These are phyloP conservation scores for Alternaria conjuncta DNA, from an alignment of 2,329 filamentous ascomycete genomes.

Conservation along the genomic window DNA sequence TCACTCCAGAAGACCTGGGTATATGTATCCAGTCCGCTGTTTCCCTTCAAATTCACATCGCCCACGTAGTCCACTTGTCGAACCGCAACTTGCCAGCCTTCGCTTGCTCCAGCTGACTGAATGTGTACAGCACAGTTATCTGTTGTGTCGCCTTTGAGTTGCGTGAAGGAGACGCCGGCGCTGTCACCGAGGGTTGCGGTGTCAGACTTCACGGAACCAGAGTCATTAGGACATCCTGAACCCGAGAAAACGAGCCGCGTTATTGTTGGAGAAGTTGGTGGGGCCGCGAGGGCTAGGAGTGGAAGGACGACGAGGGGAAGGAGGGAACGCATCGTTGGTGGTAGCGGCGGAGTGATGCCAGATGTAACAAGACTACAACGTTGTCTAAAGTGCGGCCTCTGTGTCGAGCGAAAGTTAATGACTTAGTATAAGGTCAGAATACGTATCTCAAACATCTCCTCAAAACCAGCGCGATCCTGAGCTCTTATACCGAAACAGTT, in stretches of 20 bases:
- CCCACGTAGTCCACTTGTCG: conserved; percentile 33
- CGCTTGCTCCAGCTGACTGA: conserved; percentile 27
- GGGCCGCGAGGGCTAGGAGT: conserved; percentile 25
- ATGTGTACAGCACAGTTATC: conserved; percentile 42
- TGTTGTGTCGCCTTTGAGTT: conserved; percentile 32
- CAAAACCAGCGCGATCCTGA: neutral
- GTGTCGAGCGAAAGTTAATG: neutral
- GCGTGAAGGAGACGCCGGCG: conserved; percentile 29
- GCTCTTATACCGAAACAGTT: neutral
- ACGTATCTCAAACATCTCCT: neutral
- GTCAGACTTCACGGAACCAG: conserved; percentile 27
- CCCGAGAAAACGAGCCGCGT: conserved; percentile 35
- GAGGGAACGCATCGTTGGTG: conserved; percentile 19
- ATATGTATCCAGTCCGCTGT: conserved; percentile 30
- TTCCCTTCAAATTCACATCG: conserved; percentile 30
- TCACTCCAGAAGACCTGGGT: conserved; percentile 41
- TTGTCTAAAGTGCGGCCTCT: neutral
- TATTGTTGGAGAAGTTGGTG: conserved; percentile 30
- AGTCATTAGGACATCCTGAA: conserved; percentile 36
- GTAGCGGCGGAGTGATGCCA: neutral
- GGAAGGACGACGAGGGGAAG: conserved; percentile 22
- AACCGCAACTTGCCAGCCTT: conserved; percentile 41
- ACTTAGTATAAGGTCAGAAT: neutral
- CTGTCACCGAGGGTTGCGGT: conserved; percentile 27
- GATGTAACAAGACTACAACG: neutral